These are phyloP conservation scores for Allium cepa DNA, from an alignment of 106 monocot genomes.

Conservation along the genomic window DNA sequence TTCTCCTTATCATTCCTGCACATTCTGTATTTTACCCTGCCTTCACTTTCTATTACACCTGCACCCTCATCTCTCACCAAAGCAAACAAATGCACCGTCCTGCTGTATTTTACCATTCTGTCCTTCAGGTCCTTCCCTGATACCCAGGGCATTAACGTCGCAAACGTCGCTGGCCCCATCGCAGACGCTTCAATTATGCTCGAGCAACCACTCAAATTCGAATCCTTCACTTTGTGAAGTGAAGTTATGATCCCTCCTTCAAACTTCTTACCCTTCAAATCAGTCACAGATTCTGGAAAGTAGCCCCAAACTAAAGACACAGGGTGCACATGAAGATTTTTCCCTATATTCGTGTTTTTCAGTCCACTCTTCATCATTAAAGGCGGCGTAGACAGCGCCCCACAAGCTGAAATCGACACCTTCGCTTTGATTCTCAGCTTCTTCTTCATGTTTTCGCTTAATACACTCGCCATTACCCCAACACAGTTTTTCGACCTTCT, in stretches of 20 bases:
- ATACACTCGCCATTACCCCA: slow-evolving; percentile 35
- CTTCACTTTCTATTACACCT: slow-evolving; percentile 26
- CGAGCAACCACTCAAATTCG: not conserved
- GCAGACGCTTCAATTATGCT: slow-evolving; percentile 49
- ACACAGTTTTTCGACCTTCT: slow-evolving; percentile 30
- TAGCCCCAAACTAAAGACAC: slow-evolving; percentile 68
- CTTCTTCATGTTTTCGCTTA: slow-evolving; percentile 17
- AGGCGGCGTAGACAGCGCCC: slow-evolving; percentile 64
- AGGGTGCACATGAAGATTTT: slow-evolving; percentile 78
- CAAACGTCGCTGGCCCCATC: slow-evolving; percentile 23
- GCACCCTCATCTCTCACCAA: slow-evolving; percentile 43
- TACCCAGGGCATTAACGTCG: slow-evolving; percentile 38
- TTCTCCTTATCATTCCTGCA: slow-evolving; percentile 32
- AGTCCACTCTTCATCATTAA: slow-evolving; percentile 58
- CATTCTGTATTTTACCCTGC: slow-evolving; percentile 25
- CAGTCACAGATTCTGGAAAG: slow-evolving; percentile 51
- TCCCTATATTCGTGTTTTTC: slow-evolving; percentile 67
- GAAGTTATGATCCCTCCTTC: slow-evolving; percentile 72
- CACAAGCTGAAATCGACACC: slow-evolving; percentile 58
- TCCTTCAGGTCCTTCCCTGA: slow-evolving; percentile 59
- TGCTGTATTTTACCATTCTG: slow-evolving; percentile 38
- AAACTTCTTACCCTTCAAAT: slow-evolving; percentile 34
- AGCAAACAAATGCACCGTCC: slow-evolving; percentile 45
- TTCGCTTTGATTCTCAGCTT: slow-evolving; percentile 42
- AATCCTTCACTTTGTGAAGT: slow-evolving; percentile 31